Evolutionary conservation across 257 asterid genomes (phyloP), one percentile per base, ranked within the genome.

Genomic region (Ilex aquifolium): DNA sequence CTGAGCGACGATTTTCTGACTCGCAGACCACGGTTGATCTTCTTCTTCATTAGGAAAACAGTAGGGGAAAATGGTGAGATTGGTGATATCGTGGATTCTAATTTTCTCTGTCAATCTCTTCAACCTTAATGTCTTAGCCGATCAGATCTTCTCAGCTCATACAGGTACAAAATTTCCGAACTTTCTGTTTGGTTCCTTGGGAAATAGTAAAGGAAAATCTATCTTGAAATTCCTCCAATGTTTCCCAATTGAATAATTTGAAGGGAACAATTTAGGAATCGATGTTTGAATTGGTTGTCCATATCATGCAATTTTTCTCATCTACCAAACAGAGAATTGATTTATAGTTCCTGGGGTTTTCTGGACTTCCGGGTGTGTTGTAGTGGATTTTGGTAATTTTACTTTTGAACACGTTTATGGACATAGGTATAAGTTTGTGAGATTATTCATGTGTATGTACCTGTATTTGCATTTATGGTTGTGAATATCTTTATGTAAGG

Each of bases 101-200:
- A n/a, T 27, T 58, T 57, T 66, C 12, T 31, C 55, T 12, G 48
- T 40, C 30, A 49, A 30, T 57, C 30, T 67, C 59, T 50, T 12
- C 55, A 7, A 16, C 50, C 10, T 10, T 13, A 32, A 31, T 36
- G 65, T 51, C 17, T 31, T 14, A 30, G 32, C 65, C 32, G 65
- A 67, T 51, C 72, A 49, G 55, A 59, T 67, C 51, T 31, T 67
- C 60, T 31, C 72, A 32, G 52, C 64, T 59, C 72, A 59, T 53
- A 59, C 60, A 51, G 72, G 72, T 67, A 59, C 56, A 42, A 40
- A 53, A 15, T 49, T 49, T 4, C 42, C 17, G 17, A 6, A 49
- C 54, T 13, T 13, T 44, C 50, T 44, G 50, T 13, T 44, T 44
- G 27, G 13, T 44, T 44, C 13, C 50, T 8, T 13, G 50, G 13